Evolutionary conservation across 371 early-diverging fungal species (phyloP), one percentile per base, ranked within the genome.

Genomic region (Mycotypha africana): DNA sequence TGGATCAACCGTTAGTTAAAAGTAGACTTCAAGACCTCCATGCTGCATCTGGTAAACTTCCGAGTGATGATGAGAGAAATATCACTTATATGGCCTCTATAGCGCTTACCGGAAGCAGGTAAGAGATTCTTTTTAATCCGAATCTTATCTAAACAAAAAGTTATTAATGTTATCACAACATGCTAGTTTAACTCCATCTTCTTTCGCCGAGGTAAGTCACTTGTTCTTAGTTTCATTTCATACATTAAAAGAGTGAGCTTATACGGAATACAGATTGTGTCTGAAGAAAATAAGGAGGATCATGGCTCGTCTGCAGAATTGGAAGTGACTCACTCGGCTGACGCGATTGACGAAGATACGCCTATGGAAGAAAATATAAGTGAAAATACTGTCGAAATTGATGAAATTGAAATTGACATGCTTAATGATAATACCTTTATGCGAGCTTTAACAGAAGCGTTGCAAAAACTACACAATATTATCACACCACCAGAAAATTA

Each of bases 351-450:
- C n/a, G 42, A 38, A 16, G 53, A 53, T 16, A 12, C 28, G 4
- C 21, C 20, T 12, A 53, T 53, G 53, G 25, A 17, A n/a, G 49
- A 49, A 3, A 30, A 16, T 10, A 1, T 11, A 1, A 43, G 42
- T 20, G 22, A 19, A 0, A 21, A 12, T 17, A 17, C 14, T 6
- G 21, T 24, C 2, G 43, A 40, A 1, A 6, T 9, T 15, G 38
- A 35, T 9, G 36, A 40, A 26, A 2, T 12, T 30, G 81, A 81
- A 33, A 45, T 79, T 42, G 85, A 83, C 50, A 38, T 59, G 1
- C 58, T 84, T 53, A 84, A 82, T 54, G 21, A 62, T 16, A 79
- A 84, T 38, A 62, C 77, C 2, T 83, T 84, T 51, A 83, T 86
- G 84, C 47, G 55, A 33, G 51, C 60, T 19, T 47, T 85, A 12